These are phyloP conservation scores for Trichoderma orchidacearum DNA, from an alignment of 495 filamentous ascomycete genomes.

Conservation along the genomic window DNA sequence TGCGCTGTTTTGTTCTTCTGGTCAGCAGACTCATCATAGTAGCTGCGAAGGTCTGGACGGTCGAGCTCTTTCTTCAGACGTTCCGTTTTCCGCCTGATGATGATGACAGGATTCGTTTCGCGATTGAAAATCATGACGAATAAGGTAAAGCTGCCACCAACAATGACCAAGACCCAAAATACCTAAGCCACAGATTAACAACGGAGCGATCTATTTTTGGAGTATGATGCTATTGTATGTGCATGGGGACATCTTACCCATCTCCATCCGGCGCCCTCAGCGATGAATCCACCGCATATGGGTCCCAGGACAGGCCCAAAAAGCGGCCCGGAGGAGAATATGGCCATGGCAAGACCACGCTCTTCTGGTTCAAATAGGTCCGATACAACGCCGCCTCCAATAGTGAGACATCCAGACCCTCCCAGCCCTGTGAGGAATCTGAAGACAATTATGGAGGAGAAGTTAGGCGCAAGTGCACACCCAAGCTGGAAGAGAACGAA, in stretches of 20 bases:
- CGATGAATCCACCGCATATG: conserved; percentile 36
- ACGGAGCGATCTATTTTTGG: conserved; percentile 40
- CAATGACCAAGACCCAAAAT: conserved; percentile 47
- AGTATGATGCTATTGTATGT: too few relatives aligned
- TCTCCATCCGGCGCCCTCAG: conserved; percentile 20
- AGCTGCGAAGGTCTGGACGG: conserved; percentile 19
- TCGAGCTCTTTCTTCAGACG: conserved; percentile 22
- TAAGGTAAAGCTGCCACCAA: conserved; percentile 21
- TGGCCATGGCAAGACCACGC: conserved; percentile 44
- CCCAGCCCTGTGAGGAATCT: conserved; percentile 52
- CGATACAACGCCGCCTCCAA: conserved; percentile 41
- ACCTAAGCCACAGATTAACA: conserved; percentile 27
- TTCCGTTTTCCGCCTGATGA: conserved; percentile 37
- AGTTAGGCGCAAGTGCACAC: conserved; percentile 49
- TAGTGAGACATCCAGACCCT: conserved; percentile 37
- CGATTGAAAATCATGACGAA: conserved; percentile 33
- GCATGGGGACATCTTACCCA: conserved; percentile 29
- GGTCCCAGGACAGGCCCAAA: conserved; percentile 31
- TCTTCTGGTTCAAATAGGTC: conserved; percentile 41
- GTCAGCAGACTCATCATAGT: conserved; percentile 13
- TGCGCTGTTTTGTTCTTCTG: conserved; percentile 7
- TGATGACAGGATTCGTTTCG: conserved; percentile 40
- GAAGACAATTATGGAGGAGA: conserved; percentile 45
- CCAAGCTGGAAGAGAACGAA: conserved; percentile 60
- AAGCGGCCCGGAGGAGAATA: conserved; percentile 30